These are phyloP conservation scores for Exutisphaerella laricina DNA, from an alignment of 2,329 filamentous ascomycete species.

Conservation along the genomic window DNA sequence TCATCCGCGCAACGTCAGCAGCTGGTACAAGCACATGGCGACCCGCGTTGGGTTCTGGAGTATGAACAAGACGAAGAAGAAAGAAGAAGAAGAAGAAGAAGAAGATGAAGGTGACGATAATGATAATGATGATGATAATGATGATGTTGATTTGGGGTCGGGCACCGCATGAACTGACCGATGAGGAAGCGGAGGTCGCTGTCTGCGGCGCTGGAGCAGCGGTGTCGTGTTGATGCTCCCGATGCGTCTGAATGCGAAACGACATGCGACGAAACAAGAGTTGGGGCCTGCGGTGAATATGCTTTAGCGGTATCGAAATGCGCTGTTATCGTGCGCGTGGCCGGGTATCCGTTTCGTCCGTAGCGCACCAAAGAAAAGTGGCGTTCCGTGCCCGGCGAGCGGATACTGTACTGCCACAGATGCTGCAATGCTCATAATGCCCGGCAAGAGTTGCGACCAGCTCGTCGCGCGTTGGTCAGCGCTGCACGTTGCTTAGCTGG, in stretches of 20 bases:
- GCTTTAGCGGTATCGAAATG: background rate
- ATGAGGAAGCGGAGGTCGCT: background rate
- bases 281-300: background rate
- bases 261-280: background rate
- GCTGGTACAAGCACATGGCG: constrained; percentile 8
- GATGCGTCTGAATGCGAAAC: background rate
- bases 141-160: background rate
- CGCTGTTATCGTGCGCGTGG: background rate
- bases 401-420: background rate
- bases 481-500: background rate
- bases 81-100: too few species aligned
- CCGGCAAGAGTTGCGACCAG: background rate
- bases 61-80: too few species aligned
- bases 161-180: background rate
- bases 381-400: background rate
- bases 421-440: background rate
- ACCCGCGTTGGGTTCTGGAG: constrained; percentile 3
- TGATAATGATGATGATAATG: background rate
- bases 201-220: background rate
- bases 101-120: too few species aligned
- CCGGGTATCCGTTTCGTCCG: background rate
- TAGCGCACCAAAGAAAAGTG: background rate
- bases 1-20: constrained; percentile 12
- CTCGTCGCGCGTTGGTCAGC: background rate
- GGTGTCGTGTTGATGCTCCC: background rate